These are phyloP conservation scores for Fragilaria radians DNA, from an alignment of 108 stramenopile genomes.

Conservation along the genomic window DNA sequence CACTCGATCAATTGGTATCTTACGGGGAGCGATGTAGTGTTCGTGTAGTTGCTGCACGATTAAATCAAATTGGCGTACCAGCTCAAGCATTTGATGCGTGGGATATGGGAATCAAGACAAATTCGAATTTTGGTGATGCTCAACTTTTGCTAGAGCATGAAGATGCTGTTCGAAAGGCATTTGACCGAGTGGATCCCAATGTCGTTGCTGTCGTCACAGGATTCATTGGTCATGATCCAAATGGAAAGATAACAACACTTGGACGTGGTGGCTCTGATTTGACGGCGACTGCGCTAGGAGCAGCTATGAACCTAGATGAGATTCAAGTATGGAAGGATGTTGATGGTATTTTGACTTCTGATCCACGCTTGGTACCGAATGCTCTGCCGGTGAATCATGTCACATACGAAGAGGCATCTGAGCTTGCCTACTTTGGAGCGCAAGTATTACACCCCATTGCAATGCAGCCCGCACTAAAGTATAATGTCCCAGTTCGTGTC, in stretches of 20 bases:
- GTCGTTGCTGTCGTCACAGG: slow-evolving; percentile 95
- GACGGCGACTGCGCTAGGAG: slow-evolving; percentile 92
- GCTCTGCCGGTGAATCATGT: slow-evolving; percentile 84
- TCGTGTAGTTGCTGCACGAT: slow-evolving; percentile 85
- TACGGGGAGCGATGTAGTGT: slow-evolving; percentile 93
- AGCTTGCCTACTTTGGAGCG: slow-evolving; percentile 97
- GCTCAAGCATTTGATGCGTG: slow-evolving; percentile 94
- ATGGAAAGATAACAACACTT: slow-evolving; percentile 89
- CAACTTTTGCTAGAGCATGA: slow-evolving; percentile 59
- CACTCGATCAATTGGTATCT: slow-evolving; percentile 84
- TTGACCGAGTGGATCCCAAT: slow-evolving; percentile 68
- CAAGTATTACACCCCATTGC: slow-evolving; percentile 94
- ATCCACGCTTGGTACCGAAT: slow-evolving; percentile 84
- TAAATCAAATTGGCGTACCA: slow-evolving; percentile 92
- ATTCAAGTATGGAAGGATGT: slow-evolving; percentile 99
- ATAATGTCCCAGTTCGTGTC: slow-evolving; percentile 87
- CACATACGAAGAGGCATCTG: slow-evolving; percentile 94
- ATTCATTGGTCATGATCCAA: slow-evolving; percentile 87
- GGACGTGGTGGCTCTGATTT: slow-evolving; percentile 94
- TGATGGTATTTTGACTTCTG: slow-evolving; percentile 93
- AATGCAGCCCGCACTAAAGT: slow-evolving; percentile 86
- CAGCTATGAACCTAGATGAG: slow-evolving; percentile 77
- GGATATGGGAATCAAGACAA: slow-evolving; percentile 89
- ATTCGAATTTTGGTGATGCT: slow-evolving; percentile 88
- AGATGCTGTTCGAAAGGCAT: slow-evolving; percentile 47